A percentile compares a stretch with the other conserved stretches of the same genome.
These are phyloP conservation scores for Paramecium biaurelia DNA, from an alignment of 73 alveolate species.

Conservation along the genomic window DNA sequence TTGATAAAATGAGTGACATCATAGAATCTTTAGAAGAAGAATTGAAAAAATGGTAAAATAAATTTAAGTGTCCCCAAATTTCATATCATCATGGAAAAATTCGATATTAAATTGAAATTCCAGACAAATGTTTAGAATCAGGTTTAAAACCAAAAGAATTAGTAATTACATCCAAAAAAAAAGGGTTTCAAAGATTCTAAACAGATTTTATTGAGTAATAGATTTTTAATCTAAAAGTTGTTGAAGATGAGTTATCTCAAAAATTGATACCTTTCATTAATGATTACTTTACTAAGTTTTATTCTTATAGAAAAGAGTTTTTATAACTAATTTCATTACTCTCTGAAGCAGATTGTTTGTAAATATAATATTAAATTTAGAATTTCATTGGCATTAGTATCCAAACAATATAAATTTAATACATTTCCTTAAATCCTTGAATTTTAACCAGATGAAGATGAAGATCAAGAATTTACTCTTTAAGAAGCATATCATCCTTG, in stretches of 20 bases:
- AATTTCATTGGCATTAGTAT: constrained; percentile 69
- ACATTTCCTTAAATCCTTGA: constrained; percentile 16
- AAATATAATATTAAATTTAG: neutral
- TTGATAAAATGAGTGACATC: constrained; percentile 47
- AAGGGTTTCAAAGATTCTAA: constrained; percentile 72
- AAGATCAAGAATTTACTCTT: neutral
- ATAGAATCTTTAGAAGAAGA: constrained; percentile 37
- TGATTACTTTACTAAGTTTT: constrained; percentile 65
- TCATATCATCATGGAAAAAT: constrained; percentile 75
- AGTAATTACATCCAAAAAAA: constrained; percentile 78
- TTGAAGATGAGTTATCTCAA: constrained; percentile 66
- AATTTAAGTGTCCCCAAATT: constrained; percentile 43
- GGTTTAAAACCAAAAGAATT: constrained; percentile 72
- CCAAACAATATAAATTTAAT: neutral
- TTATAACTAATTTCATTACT: neutral
- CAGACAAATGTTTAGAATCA: constrained; percentile 70
- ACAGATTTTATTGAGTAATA: constrained; percentile 67
- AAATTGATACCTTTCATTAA: constrained; percentile 74
- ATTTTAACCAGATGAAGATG: neutral
- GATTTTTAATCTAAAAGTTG: constrained; percentile 71
- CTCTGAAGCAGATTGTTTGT: neutral
- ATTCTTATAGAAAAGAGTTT: constrained; percentile 70
- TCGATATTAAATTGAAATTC: constrained; percentile 81
- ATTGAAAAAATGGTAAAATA: constrained; percentile 38
- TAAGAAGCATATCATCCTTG: constrained; percentile 86